Conservation (phyloP, 139 green algal genomes). For the Dunaliella sp. region DNA sequence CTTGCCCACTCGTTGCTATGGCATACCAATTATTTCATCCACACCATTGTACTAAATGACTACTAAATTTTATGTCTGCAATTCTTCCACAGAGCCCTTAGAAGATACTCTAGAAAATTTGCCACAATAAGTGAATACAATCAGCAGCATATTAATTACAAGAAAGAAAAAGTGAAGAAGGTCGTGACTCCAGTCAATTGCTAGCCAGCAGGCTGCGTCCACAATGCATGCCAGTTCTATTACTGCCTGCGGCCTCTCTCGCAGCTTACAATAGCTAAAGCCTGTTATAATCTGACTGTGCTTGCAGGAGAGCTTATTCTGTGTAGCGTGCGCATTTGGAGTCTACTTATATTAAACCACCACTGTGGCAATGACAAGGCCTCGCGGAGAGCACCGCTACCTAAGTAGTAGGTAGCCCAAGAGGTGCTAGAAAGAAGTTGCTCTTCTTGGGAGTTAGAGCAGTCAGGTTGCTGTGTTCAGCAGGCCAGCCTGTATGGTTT, state of each 20-base stretch:
- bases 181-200: not conserved
- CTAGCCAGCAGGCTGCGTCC: not conserved
- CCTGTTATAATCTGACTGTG: not conserved
- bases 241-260: not conserved
- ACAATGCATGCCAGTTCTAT: not conserved
- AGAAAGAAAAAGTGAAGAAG: not conserved
- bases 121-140: not conserved
- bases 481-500: too few relatives aligned
- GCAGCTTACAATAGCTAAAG: not conserved
- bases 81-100: too few relatives aligned
- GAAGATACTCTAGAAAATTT: too few relatives aligned
- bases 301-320: conserved; percentile 64
- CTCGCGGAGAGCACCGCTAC: too few relatives aligned
- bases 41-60: too few relatives aligned
- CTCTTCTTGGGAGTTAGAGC: too few relatives aligned
- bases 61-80: too few relatives aligned
- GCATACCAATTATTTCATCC: too few relatives aligned
- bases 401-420: too few relatives aligned
- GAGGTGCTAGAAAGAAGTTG: too few relatives aligned
- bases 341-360: conserved; percentile 61
- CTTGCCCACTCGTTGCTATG: too few relatives aligned
- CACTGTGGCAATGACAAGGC: not conserved
- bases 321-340: conserved; percentile 56
- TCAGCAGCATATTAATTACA: not conserved
- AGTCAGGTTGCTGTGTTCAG: not conserved